Evolutionary conservation across 306 rosid species (phyloP).

Genomic region (Luffa aegyptiaca): DNA sequence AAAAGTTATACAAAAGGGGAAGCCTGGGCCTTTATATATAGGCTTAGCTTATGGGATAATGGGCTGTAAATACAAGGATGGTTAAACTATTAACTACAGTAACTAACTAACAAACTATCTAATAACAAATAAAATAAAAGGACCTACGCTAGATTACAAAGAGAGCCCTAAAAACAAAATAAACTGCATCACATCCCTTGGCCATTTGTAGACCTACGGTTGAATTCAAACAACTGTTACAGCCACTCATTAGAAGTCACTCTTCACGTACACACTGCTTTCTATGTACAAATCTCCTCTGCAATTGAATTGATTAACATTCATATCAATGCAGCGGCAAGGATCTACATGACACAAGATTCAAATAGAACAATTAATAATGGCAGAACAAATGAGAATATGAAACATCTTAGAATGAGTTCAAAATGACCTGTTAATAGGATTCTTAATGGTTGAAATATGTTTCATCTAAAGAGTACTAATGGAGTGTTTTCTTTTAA

Average conservation of each 20-base stretch:
- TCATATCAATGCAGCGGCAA: slow-evolving; percentile 9
- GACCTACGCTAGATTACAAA: no score
- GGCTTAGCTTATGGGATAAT: no score
- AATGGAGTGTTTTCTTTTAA: background rate
- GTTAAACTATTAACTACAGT: no score
- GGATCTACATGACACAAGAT: slow-evolving; percentile 1
- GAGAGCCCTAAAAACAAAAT: no score
- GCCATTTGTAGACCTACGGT: background rate
- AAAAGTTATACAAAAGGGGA: no score
- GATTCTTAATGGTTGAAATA: background rate
- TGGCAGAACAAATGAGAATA: background rate
- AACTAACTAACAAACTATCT: no score
- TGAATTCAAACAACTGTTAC: background rate
- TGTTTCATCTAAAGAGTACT: background rate
- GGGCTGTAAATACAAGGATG: no score
- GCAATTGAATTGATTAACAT: background rate
- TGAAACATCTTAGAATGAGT: background rate
- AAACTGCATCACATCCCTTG: no score
- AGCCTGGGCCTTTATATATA: no score
- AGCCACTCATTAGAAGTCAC: background rate
- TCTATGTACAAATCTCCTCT: slow-evolving; percentile 2
- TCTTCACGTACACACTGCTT: background rate
- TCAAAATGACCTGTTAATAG: background rate
- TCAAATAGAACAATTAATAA: background rate
- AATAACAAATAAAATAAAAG: no score